These are phyloP conservation scores for Stevia rebaudiana DNA, from an alignment of 140 eudicot genomes.

Conservation along the genomic window DNA sequence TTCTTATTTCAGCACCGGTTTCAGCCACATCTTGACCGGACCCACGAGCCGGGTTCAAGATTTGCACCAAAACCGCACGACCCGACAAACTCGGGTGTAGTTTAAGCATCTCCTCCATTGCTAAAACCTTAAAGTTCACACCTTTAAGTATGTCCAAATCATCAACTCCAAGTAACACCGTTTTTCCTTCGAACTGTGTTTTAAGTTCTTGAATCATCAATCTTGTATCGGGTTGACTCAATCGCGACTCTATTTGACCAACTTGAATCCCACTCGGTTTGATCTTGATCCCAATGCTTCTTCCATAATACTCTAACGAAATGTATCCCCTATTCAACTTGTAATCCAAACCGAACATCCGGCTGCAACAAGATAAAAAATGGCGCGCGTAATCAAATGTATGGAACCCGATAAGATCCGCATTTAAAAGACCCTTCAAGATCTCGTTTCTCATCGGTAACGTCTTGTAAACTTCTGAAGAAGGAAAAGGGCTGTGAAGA, in stretches of 20 bases:
- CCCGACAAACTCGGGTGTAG: constrained; percentile 24
- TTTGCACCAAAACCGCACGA: constrained; percentile 28
- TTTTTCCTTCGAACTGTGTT: constrained; percentile 16
- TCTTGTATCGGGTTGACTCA: constrained; percentile 25
- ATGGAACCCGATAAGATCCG: constrained; percentile 34
- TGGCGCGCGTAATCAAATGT: constrained; percentile 31
- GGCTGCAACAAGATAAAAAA: constrained; percentile 21
- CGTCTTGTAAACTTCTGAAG: constrained; percentile 27
- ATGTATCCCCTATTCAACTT: constrained; percentile 30
- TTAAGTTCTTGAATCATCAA: constrained; percentile 16
- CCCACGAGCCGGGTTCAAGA: constrained; percentile 18
- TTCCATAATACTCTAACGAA: constrained; percentile 38
- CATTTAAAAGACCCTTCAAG: constrained; percentile 27
- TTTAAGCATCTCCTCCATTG: constrained; percentile 35
- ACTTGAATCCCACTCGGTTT: constrained; percentile 33
- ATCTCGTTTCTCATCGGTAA: constrained; percentile 25
- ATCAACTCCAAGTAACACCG: constrained; percentile 25
- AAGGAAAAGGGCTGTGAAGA: constrained; percentile 31
- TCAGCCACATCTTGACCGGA: neutral
- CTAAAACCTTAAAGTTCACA: constrained; percentile 30
- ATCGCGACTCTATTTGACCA: constrained; percentile 21
- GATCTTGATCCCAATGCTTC: constrained; percentile 34
- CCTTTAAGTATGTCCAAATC: constrained; percentile 37
- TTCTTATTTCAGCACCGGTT: neutral
- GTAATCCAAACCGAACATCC: constrained; percentile 25